Percentiles rank a stretch among this genome's conserved stretches.
These are phyloP conservation scores for Colletotrichum agaves DNA, from an alignment of 2,329 filamentous ascomycete genomes.

Conservation along the genomic window DNA sequence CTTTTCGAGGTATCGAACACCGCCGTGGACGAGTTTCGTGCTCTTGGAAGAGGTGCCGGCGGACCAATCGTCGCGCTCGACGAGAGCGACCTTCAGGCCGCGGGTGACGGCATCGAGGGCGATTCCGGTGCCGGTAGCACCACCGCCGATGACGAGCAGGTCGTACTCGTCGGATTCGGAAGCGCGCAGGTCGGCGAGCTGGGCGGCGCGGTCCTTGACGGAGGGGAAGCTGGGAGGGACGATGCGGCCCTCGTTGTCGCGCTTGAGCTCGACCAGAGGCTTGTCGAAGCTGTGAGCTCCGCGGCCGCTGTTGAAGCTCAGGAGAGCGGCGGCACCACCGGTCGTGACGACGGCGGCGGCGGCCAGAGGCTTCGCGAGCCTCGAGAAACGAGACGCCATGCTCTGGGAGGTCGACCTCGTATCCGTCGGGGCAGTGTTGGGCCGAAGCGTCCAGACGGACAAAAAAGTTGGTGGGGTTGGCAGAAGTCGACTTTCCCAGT, in stretches of 20 bases:
- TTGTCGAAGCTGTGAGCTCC: constrained; percentile 46
- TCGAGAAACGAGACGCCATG: constrained; percentile 50
- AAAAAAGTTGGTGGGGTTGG: not conserved
- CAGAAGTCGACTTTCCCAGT: constrained; percentile 14
- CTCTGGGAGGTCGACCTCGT: constrained; percentile 3
- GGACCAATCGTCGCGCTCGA: constrained; percentile 86
- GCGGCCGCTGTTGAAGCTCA: constrained; percentile 42
- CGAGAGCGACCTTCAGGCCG: constrained; percentile 81
- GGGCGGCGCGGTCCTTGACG: constrained; percentile 49
- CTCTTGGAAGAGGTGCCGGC: constrained; percentile 87
- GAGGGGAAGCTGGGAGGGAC: constrained; percentile 50
- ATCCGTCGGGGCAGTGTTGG: constrained; percentile 4
- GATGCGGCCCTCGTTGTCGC: constrained; percentile 50
- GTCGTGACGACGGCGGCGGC: constrained; percentile 42
- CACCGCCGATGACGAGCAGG: constrained; percentile 81
- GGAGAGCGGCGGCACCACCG: constrained; percentile 47
- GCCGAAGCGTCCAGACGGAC: constrained; percentile 19
- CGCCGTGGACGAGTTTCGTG: constrained; percentile 87
- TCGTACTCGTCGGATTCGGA: constrained; percentile 72
- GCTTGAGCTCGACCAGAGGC: constrained; percentile 48
- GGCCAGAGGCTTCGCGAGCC: constrained; percentile 49
- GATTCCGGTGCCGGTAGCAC: constrained; percentile 83
- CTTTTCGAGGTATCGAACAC: constrained; percentile 87
- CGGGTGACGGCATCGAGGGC: constrained; percentile 84
- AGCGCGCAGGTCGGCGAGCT: constrained; percentile 53